Evolutionary conservation across 129 eudicot species (phyloP).

Genomic region (Erigeron canadensis): DNA sequence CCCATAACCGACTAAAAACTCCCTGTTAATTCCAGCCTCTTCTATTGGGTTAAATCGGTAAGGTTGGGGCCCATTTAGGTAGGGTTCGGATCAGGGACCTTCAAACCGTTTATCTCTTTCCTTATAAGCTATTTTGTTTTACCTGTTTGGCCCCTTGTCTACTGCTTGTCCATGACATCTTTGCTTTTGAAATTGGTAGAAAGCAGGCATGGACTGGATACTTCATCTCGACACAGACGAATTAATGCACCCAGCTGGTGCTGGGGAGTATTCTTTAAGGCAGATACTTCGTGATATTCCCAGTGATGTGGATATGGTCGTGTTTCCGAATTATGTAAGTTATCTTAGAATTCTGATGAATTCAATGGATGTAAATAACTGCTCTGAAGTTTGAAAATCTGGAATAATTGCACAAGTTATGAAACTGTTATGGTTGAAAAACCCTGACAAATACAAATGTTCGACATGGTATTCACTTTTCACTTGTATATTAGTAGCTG

Average conservation of each 20-base stretch:
- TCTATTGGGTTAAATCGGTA: no score
- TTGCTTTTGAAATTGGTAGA: constrained; percentile 45
- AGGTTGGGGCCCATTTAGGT: no score
- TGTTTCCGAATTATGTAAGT: constrained; percentile 96
- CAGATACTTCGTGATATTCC: constrained; percentile 81
- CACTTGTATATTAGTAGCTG: constrained; percentile 20
- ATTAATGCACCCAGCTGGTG: constrained; percentile 89
- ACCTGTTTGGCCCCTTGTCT: background rate
- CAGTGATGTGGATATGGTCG: constrained; percentile 82
- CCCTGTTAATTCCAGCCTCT: no score
- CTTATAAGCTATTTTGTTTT: background rate
- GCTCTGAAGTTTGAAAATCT: background rate
- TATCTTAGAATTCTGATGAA: constrained; percentile 15
- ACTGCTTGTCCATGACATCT: background rate
- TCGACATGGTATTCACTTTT: background rate
- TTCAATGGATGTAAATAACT: background rate
- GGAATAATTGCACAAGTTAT: background rate
- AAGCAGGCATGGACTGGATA: constrained; percentile 92
- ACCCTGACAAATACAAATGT: constrained; percentile 1
- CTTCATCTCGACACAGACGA: constrained; percentile 99
- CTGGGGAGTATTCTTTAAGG: constrained; percentile 87
- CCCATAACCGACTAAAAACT: no score
- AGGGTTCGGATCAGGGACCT: no score
- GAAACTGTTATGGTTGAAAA: background rate
- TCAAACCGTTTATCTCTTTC: no score